A percentile compares a stretch with the other conserved stretches of the same genome.
These are phyloP conservation scores for Pogostemon cablin DNA, from an alignment of 257 asterid species.

Conservation along the genomic window DNA sequence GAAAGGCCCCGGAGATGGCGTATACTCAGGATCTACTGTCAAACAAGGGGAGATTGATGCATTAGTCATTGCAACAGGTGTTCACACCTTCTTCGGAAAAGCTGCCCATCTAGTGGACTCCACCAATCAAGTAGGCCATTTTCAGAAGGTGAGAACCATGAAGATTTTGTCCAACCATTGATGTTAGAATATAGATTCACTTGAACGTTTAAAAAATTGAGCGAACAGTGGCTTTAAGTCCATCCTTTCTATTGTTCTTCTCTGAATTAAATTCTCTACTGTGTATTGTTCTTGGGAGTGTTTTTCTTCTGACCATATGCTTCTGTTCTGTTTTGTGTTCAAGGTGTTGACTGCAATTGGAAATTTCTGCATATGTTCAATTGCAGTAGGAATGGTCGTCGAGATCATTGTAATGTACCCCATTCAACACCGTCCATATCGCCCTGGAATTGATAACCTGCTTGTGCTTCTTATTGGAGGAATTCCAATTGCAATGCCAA, in stretches of 20 bases:
- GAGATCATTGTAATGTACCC: slow-evolving; percentile 86
- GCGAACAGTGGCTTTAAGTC: background rate
- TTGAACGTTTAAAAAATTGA: background rate
- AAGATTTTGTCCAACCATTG: background rate
- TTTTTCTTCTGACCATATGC: slow-evolving; percentile 18
- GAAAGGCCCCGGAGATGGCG: slow-evolving; percentile 64
- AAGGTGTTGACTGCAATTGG: slow-evolving; percentile 85
- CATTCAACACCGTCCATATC: slow-evolving; percentile 68
- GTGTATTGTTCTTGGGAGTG: slow-evolving; percentile 1
- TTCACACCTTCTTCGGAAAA: slow-evolving; percentile 84
- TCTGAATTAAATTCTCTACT: background rate
- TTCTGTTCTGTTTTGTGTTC: slow-evolving; percentile 21
- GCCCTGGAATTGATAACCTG: slow-evolving; percentile 77
- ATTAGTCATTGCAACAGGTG: slow-evolving; percentile 81
- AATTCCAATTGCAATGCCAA: slow-evolving; percentile 92
- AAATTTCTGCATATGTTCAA: slow-evolving; percentile 76
- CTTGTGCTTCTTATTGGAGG: slow-evolving; percentile 89
- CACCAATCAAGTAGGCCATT: slow-evolving; percentile 83
- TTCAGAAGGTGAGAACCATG: slow-evolving; percentile 62
- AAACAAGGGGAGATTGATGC: slow-evolving; percentile 93
- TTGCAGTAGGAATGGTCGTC: slow-evolving; percentile 70
- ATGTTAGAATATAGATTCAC: background rate
- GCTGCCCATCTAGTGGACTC: slow-evolving; percentile 88
- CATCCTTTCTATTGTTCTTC: slow-evolving; percentile 2
- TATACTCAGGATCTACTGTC: slow-evolving; percentile 82